Evolutionary conservation across 192 early-diverging fungal genomes (phyloP), one percentile per base, ranked within the genome.

Genomic region (Backusella luteola): DNA sequence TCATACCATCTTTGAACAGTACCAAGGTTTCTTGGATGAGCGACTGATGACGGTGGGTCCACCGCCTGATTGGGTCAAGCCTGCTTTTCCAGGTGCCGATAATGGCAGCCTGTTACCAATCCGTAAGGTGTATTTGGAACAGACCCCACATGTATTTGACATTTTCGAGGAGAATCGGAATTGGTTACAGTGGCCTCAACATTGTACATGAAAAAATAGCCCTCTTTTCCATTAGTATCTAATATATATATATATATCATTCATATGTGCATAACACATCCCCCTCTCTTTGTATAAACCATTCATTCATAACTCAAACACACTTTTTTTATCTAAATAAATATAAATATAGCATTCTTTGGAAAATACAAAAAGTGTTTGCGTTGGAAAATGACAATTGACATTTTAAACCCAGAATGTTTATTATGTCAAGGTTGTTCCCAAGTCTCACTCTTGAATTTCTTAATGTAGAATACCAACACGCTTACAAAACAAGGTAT

Each of bases 1-100:
- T 80, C 96, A 89, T 74, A 89, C 90, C 44, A 90, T 96, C 66
- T 94, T 90, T 79, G 93, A 96, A 67, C 84, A 85, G 69, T 93
- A 94, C 76, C 83, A 88, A 66, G 87, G 89, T 0, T 84, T 89
- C 72, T 75, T 90, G n/a, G 91, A 92, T 71, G 88, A 85, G 23
- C 69, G 80, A 0, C 84, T 81, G 5, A 88, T 81, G 84, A 85
- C 85, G 3, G 88, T 91, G 5, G 89, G 87, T 0, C 87, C 90
- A 34, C 91, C 90, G 0, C 92, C 91, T 4, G 82, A 85, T 44
- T 93, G 92, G 92, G 91, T 92, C 1, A 83, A 79, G 52, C 81
- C 76, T 23, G 77, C 81, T 1, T 73, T 73, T 63, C 78, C 66
- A 52, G 78, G 76, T 2, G 75, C 74, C 7, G 82, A 83, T n/a